A percentile compares a stretch with the other conserved stretches of the same genome.
Evolutionary conservation across 306 rosid genomes (phyloP).

Genomic region (Trifolium fragiferum): DNA sequence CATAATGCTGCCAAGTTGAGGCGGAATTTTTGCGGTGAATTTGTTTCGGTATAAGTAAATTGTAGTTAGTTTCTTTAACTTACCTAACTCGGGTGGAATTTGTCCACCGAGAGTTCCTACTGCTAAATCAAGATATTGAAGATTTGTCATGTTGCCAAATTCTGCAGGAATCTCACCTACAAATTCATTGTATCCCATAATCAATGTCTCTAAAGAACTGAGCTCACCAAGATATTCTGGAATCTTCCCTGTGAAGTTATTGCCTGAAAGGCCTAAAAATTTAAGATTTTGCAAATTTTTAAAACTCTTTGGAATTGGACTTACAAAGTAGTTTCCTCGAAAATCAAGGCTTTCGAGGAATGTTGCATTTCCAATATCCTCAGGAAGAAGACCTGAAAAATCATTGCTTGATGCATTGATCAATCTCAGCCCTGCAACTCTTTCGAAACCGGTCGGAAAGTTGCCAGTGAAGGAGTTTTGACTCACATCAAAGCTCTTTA

Average conservation of each 20-base stretch:
- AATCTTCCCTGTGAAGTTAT: constrained; percentile 72
- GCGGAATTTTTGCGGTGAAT: constrained; percentile 73
- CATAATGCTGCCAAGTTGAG: constrained; percentile 64
- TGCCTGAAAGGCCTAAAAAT: constrained; percentile 87
- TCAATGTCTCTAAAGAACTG: constrained; percentile 69
- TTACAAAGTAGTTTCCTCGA: constrained; percentile 80
- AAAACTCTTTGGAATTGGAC: constrained; percentile 71
- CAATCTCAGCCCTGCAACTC: constrained; percentile 56
- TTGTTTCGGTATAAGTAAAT: constrained; percentile 79
- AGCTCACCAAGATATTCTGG: constrained; percentile 72
- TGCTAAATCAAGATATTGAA: constrained; percentile 82
- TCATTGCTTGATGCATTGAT: constrained; percentile 82
- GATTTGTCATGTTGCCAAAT: constrained; percentile 82
- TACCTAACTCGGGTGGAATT: constrained; percentile 78
- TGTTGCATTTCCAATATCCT: constrained; percentile 81
- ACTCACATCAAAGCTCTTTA: constrained; percentile 77
- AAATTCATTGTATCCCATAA: constrained; percentile 81
- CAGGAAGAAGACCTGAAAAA: constrained; percentile 72
- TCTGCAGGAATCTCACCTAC: constrained; percentile 76
- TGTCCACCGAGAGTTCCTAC: constrained; percentile 76
- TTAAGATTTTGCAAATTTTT: constrained; percentile 66
- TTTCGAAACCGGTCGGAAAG: constrained; percentile 75
- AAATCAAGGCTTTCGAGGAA: constrained; percentile 74
- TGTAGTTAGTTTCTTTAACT: constrained; percentile 66
- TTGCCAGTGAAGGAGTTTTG: constrained; percentile 77